A percentile compares a stretch with the other conserved stretches of the same genome.
These are phyloP conservation scores for Trifolium subterraneum DNA, from an alignment of 306 rosid species.

Conservation along the genomic window DNA sequence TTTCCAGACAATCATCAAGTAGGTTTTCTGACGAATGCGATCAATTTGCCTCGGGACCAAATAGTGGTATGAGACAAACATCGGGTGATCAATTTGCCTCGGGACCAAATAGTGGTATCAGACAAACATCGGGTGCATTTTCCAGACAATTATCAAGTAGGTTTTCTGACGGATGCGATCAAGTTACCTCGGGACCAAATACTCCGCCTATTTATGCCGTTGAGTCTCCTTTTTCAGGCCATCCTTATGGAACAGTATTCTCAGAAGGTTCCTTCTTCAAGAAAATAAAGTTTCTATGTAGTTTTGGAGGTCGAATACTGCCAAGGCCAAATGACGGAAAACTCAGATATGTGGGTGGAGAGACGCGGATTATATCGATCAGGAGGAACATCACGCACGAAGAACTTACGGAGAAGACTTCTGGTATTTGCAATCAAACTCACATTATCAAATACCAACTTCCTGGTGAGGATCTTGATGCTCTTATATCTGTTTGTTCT, in stretches of 20 bases:
- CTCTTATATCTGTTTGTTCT: conserved; percentile 92
- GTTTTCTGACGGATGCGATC: conserved; percentile 48
- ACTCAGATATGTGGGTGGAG: conserved; percentile 92
- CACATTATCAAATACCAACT: conserved; percentile 93
- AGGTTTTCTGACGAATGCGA: conserved; percentile 51
- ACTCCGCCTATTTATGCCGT: conserved; percentile 43
- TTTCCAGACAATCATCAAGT: conserved; percentile 51
- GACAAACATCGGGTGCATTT: conserved; percentile 52
- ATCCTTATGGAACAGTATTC: conserved; percentile 52
- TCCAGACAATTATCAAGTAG: conserved; percentile 53
- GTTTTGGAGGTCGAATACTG: conserved; percentile 90
- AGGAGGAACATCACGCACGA: conserved; percentile 57
- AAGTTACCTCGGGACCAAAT: conserved; percentile 41
- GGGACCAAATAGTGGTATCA: conserved; percentile 47
- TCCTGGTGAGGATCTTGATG: conserved; percentile 97
- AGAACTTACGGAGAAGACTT: conserved; percentile 72
- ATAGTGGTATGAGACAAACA: conserved; percentile 53
- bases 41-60: conserved; percentile 41
- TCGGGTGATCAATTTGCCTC: conserved; percentile 46
- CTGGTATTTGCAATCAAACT: conserved; percentile 64
- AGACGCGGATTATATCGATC: conserved; percentile 81
- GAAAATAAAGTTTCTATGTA: conserved; percentile 86
- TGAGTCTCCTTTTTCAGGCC: conserved; percentile 63
- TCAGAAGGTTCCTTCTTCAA: conserved; percentile 55
- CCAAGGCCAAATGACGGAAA: conserved; percentile 88